Percentiles rank a stretch among this genome's conserved stretches.
Evolutionary conservation across 352 stramenopile species (phyloP).

Genomic region (Globisporangium nodosum): DNA sequence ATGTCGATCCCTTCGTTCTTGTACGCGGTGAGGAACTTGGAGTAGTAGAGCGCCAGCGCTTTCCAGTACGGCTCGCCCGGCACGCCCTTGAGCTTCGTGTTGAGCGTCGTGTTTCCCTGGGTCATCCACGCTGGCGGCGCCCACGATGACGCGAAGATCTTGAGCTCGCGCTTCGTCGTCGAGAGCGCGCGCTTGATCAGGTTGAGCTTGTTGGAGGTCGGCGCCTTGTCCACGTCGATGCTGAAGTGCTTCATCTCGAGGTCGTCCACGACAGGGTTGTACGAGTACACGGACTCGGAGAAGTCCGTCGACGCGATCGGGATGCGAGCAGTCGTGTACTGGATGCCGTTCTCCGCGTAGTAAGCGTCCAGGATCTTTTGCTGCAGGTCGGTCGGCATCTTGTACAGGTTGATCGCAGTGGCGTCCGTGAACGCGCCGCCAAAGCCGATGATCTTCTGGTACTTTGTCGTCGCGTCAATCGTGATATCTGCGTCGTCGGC

Average conservation of each 20-base stretch:
- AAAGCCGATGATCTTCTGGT: constrained; percentile 84
- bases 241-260: constrained; percentile 69
- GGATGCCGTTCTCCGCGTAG: constrained; percentile 57
- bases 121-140: constrained; percentile 87
- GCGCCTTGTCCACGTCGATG: constrained; percentile 56
- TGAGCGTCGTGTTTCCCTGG: constrained; percentile 43
- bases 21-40: constrained; percentile 86
- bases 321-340: constrained; percentile 76
- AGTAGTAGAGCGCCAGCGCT: constrained; percentile 82
- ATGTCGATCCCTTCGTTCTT: constrained; percentile 62
- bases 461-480: constrained; percentile 47
- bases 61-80: constrained; percentile 62
- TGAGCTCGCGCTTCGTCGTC: constrained; percentile 31
- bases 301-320: constrained; percentile 86
- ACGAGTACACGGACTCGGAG: constrained; percentile 79
- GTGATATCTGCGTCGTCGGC: constrained; percentile 29
- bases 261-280: constrained; percentile 64
- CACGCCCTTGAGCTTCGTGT: constrained; percentile 50
- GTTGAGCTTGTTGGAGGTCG: constrained; percentile 58
- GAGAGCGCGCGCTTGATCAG: constrained; percentile 56
- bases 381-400: constrained; percentile 45
- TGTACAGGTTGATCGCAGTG: constrained; percentile 73
- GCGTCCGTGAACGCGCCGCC: constrained; percentile 86
- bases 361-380: constrained; percentile 70
- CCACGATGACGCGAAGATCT: constrained; percentile 85